Evolutionary conservation across 2,329 filamentous ascomycete genomes (phyloP).

Genomic region (Monosporascus sp.): DNA sequence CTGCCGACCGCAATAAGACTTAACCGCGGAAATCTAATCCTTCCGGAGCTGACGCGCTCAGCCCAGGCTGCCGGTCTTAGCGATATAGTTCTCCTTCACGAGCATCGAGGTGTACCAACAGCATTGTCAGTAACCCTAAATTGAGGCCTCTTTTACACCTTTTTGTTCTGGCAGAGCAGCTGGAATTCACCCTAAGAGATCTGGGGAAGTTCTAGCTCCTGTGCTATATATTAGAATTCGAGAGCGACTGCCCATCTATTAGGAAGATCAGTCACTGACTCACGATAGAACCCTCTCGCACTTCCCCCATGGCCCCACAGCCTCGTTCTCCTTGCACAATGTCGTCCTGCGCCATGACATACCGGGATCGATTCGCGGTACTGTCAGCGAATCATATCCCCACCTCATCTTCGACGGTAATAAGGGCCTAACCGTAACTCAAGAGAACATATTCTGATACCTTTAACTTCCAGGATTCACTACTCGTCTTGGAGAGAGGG

Average conservation of each 20-base stretch:
- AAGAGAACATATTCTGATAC: conserved; percentile 1
- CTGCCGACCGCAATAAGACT: conserved; percentile 80
- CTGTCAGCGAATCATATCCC: conserved; percentile 86
- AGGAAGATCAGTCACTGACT: conserved; percentile 53
- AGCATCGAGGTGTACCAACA: conserved; percentile 88
- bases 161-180: no score
- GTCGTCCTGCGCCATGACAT: conserved; percentile 91
- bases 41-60: conserved; percentile 78
- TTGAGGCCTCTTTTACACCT: no score
- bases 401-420: conserved; percentile 84
- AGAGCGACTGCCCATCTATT: conserved; percentile 81
- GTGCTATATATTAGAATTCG: background rate
- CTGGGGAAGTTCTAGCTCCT: background rate
- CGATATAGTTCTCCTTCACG: conserved; percentile 83
- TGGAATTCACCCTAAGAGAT: background rate
- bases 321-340: conserved; percentile 85
- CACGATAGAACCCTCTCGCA: conserved; percentile 57
- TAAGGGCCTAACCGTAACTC: background rate
- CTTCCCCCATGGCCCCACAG: conserved; percentile 73
- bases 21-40: conserved; percentile 85
- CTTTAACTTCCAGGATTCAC: conserved; percentile 55
- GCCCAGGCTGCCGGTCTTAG: conserved; percentile 75
- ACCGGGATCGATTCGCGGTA: conserved; percentile 78
- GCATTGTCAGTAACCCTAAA: conserved; percentile 47
- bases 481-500: conserved; percentile 70